A percentile compares a stretch with the other conserved stretches of the same genome.
phyloP scores from a whole-genome alignment of 805 yeast species.

The Candida coquimbonensis region DNA sequence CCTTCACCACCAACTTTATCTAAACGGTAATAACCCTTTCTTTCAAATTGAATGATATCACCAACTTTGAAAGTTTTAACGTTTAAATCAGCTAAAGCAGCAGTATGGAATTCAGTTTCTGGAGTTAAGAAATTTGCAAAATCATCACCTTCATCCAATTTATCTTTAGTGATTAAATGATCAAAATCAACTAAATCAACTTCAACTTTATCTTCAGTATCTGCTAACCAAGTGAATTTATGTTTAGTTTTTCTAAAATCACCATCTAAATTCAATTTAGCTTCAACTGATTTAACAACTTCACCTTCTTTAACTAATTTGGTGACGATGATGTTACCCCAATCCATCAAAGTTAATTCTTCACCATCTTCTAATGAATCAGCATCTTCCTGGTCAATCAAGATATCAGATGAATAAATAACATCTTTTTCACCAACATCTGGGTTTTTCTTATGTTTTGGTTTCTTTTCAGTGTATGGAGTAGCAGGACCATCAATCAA shows the following conservation, averaged over 20 bases:
- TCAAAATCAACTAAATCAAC: slow-evolving; percentile 88
- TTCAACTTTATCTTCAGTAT: slow-evolving; percentile 60
- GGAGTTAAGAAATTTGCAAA: slow-evolving; percentile 89
- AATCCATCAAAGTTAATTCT: slow-evolving; percentile 96
- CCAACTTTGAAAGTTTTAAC: slow-evolving; percentile 72
- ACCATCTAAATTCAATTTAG: slow-evolving; percentile 84
- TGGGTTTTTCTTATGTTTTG: slow-evolving; percentile 89
- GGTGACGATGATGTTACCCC: slow-evolving; percentile 90
- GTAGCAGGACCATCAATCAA: slow-evolving; percentile 63
- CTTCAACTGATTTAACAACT: slow-evolving; percentile 56
- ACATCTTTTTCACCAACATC: slow-evolving; percentile 83
- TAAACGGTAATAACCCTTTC: slow-evolving; percentile 91
- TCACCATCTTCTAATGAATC: slow-evolving; percentile 71
- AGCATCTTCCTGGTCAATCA: slow-evolving; percentile 85
- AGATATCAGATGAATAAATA: slow-evolving; percentile 50
- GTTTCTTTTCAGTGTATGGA: slow-evolving; percentile 62
- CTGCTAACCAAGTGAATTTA: slow-evolving; percentile 92
- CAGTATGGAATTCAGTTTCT: slow-evolving; percentile 73
- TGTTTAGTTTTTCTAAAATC: slow-evolving; percentile 95
- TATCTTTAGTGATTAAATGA: slow-evolving; percentile 91
- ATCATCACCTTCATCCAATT: slow-evolving; percentile 88
- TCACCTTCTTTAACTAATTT: slow-evolving; percentile 59
- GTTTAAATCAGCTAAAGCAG: slow-evolving; percentile 76
- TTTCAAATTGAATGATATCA: slow-evolving; percentile 88
- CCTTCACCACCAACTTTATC: slow-evolving; percentile 54